These are phyloP conservation scores for Brassica nigra DNA, from an alignment of 345 rosid genomes.

Conservation along the genomic window DNA sequence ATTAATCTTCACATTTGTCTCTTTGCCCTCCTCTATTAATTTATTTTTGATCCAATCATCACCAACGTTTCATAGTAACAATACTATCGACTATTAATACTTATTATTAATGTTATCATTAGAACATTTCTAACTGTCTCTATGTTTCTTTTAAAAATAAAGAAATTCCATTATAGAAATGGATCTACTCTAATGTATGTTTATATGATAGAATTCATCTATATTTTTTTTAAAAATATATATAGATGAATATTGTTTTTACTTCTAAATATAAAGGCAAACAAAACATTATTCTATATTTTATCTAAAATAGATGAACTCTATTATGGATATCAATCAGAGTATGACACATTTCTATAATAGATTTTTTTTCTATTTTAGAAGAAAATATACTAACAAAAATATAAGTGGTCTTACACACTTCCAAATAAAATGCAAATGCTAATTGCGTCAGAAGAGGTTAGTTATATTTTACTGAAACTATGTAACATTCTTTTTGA, in stretches of 20 bases:
- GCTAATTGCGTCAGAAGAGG: neutral
- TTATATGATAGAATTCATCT: too few relatives aligned
- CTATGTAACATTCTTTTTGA: neutral
- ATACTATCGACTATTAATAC: neutral
- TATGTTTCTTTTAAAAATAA: too few relatives aligned
- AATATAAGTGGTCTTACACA: neutral
- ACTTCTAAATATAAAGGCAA: neutral
- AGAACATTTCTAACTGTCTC: neutral
- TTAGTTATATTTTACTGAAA: neutral
- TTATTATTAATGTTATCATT: neutral
- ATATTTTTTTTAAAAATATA: too few relatives aligned
- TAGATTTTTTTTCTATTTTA: too few relatives aligned
- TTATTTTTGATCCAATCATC: slow-evolving; percentile 12
- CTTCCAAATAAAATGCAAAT: neutral
- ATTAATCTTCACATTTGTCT: slow-evolving; percentile 21
- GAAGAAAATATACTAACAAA: too few relatives aligned
- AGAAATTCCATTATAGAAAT: too few relatives aligned
- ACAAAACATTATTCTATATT: neutral
- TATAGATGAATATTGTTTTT: neutral
- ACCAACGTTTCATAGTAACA: neutral
- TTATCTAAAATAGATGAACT: too few relatives aligned
- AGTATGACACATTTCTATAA: neutral
- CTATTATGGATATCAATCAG: too few relatives aligned
- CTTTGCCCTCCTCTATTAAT: slow-evolving; percentile 25
- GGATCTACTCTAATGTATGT: neutral